Percentiles rank a stretch among this genome's conserved stretches.
These are phyloP conservation scores for Diaporthe longicolla DNA, from an alignment of 2,329 filamentous ascomycete species.

Conservation along the genomic window DNA sequence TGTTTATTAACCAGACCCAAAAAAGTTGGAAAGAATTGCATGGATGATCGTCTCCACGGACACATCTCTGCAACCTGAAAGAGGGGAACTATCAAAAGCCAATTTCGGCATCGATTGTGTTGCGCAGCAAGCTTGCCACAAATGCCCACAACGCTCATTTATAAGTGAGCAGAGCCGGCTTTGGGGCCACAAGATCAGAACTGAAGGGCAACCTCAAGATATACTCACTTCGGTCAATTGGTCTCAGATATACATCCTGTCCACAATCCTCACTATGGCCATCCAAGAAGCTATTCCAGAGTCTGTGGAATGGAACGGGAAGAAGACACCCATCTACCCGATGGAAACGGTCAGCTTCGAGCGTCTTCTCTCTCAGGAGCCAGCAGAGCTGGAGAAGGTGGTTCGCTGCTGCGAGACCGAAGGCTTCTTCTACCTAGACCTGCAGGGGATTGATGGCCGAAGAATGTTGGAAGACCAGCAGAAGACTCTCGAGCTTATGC, in stretches of 20 bases:
- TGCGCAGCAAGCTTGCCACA: neutral
- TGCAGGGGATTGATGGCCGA: constrained; percentile 66
- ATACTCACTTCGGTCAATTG: neutral
- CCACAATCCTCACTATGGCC: constrained; percentile 51
- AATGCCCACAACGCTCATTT: neutral
- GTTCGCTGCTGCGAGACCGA: constrained; percentile 63
- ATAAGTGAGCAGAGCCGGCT: neutral
- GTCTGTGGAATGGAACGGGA: constrained; percentile 65
- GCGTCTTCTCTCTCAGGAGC: constrained; percentile 67
- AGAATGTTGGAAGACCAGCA: constrained; percentile 66
- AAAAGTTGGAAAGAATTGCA: neutral
- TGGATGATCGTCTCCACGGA: neutral
- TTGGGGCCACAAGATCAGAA: neutral
- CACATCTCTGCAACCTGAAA: constrained; percentile 16
- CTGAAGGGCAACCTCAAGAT: neutral
- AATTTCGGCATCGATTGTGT: neutral
- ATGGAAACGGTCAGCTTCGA: constrained; percentile 65
- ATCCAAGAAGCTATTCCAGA: constrained; percentile 56
- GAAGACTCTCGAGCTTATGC: constrained; percentile 67
- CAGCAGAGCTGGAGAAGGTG: constrained; percentile 66
- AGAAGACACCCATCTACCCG: constrained; percentile 58
- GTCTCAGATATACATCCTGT: neutral
- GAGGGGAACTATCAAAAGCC: constrained; percentile 1
- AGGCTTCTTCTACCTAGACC: constrained; percentile 70
- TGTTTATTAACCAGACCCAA: constrained; percentile 24